Conservation (phyloP, 2,329 filamentous ascomycete species). For the Claviceps spartinae region DNA sequence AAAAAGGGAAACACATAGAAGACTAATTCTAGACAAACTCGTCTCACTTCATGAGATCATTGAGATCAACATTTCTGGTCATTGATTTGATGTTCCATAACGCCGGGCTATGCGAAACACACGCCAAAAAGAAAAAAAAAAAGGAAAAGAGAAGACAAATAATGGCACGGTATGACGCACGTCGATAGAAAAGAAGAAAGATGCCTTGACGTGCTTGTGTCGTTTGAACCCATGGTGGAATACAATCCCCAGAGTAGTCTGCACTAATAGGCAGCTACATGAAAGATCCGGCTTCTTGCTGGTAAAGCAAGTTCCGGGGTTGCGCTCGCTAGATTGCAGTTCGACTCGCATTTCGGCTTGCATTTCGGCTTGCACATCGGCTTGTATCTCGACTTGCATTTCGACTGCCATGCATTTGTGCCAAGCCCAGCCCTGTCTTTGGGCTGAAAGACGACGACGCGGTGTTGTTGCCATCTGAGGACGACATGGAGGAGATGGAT, state of each 20-base stretch:
- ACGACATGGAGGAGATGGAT: conserved; percentile 28
- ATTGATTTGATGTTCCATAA: conserved; percentile 1
- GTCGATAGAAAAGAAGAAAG: background rate
- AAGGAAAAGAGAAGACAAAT: background rate
- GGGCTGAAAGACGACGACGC: conserved; percentile 18
- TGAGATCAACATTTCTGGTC: conserved; percentile 3
- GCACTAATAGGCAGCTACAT: background rate
- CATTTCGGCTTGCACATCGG: conserved; percentile 19
- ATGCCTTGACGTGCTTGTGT: background rate
- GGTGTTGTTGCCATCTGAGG: conserved; percentile 24
- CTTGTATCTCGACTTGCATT: background rate
- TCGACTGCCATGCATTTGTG: conserved; percentile 24
- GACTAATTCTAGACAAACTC: conserved; percentile 1
- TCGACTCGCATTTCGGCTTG: conserved; percentile 18
- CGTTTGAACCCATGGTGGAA: background rate
- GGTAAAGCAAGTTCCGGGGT: background rate
- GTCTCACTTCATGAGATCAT: conserved; percentile 5
- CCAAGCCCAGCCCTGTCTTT: conserved; percentile 18
- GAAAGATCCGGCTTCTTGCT: background rate
- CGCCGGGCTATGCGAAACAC: conserved; percentile 5
- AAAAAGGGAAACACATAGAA: background rate
- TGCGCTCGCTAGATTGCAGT: conserved; percentile 19
- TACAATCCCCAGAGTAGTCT: background rate
- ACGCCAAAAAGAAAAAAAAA: background rate
- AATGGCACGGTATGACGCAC: background rate